These are phyloP conservation scores for Puya raimondii DNA, from an alignment of 176 grass and related monocot species.

Conservation along the genomic window DNA sequence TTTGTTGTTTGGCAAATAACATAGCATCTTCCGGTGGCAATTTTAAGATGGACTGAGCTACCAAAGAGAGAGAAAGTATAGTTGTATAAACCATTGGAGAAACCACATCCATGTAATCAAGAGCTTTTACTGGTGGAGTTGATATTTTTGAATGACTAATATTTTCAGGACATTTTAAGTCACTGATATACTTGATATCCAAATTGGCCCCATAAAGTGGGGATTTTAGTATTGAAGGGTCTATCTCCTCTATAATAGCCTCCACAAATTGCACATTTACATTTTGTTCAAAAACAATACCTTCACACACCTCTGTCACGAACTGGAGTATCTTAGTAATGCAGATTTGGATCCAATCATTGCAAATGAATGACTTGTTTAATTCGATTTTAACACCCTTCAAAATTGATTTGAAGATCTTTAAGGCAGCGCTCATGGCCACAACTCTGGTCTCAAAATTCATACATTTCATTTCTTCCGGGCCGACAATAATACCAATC, in stretches of 20 bases:
- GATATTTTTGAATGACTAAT: conserved; percentile 13
- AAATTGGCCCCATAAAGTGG: conserved; percentile 26
- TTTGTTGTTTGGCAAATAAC: not conserved
- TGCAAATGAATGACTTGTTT: conserved; percentile 11
- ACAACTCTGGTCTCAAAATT: conserved; percentile 23
- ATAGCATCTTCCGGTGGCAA: conserved; percentile 17
- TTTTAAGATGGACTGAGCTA: conserved; percentile 30
- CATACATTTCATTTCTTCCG: conserved; percentile 32
- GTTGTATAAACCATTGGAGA: conserved; percentile 45
- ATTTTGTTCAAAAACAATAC: conserved; percentile 24
- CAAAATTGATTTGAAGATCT: conserved; percentile 52
- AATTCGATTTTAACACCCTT: conserved; percentile 42
- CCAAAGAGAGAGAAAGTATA: conserved; percentile 26
- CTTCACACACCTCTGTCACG: conserved; percentile 34
- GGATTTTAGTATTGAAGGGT: conserved; percentile 34
- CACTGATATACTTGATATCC: conserved; percentile 35
- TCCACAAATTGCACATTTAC: conserved; percentile 35
- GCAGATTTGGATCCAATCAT: conserved; percentile 21
- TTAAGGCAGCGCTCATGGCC: conserved; percentile 37
- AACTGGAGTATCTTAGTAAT: conserved; percentile 47
- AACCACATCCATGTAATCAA: conserved; percentile 35
- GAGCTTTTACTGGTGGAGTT: conserved; percentile 13
- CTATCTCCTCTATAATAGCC: conserved; percentile 30
- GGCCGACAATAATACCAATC: conserved; percentile 44
- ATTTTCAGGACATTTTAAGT: conserved; percentile 22